These are phyloP conservation scores for Penicillium nordicum DNA, from an alignment of 2,329 filamentous ascomycete genomes.

Conservation along the genomic window DNA sequence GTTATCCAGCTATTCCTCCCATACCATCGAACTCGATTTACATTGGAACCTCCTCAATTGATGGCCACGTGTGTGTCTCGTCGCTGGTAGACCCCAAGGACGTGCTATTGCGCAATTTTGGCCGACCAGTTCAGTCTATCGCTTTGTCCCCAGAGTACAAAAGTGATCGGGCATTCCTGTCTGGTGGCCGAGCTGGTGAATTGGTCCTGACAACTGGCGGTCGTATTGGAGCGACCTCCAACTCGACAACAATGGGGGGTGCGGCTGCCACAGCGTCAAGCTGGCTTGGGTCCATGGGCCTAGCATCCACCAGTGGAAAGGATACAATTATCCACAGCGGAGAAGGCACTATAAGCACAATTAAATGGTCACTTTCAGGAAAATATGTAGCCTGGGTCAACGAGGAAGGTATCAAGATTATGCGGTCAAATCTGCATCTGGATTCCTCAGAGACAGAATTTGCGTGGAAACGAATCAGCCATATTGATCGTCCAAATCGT, in stretches of 20 bases:
- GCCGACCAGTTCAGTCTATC: constrained; percentile 84
- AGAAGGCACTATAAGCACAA: constrained; percentile 83
- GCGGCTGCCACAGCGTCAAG: constrained; percentile 79
- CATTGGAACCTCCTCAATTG: constrained; percentile 88
- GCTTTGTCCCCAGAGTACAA: constrained; percentile 94
- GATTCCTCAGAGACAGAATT: constrained; percentile 73
- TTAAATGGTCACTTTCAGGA: constrained; percentile 91
- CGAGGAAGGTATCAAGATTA: constrained; percentile 95
- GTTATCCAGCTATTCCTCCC: constrained; percentile 54
- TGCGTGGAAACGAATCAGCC: constrained; percentile 91
- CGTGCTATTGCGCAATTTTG: constrained; percentile 88
- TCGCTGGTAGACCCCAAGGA: constrained; percentile 85
- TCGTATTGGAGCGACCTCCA: constrained; percentile 70
- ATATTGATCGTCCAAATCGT: constrained; percentile 82
- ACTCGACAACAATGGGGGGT: constrained; percentile 74
- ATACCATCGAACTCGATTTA: constrained; percentile 87
- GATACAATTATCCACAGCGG: constrained; percentile 87
- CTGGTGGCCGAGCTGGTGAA: constrained; percentile 82
- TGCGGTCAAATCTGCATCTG: constrained; percentile 82
- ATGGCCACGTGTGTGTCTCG: constrained; percentile 91
- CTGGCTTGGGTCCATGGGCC: constrained; percentile 85
- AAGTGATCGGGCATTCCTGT: constrained; percentile 82
- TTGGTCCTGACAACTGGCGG: constrained; percentile 83
- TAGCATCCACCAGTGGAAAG: constrained; percentile 73
- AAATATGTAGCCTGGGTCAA: constrained; percentile 95